A percentile compares a stretch with the other conserved stretches of the same genome.
Conservation (phyloP, 2,329 filamentous ascomycete genomes). For the Camillea tinctor region DNA sequence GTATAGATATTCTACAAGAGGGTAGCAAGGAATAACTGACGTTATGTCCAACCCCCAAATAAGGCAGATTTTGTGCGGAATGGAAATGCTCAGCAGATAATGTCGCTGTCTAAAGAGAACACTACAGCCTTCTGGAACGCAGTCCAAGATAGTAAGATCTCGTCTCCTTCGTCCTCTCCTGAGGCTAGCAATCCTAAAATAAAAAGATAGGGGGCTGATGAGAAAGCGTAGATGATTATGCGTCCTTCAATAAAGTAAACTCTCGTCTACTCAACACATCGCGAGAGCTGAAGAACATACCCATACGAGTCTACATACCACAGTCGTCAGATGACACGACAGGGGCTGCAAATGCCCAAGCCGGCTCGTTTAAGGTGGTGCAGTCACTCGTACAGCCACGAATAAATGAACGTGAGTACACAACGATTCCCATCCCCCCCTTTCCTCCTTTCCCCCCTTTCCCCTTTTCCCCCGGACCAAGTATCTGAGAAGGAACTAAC, state of each 20-base stretch:
- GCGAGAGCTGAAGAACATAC: conserved; percentile 76
- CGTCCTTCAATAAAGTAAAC: conserved; percentile 71
- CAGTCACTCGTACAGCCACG: conserved; percentile 66
- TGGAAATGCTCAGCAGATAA: conserved; percentile 84
- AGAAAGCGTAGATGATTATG: conserved; percentile 62
- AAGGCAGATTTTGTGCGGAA: conserved; percentile 83
- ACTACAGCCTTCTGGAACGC: conserved; percentile 80
- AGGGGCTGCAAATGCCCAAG: conserved; percentile 28
- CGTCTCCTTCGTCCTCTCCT: neutral
- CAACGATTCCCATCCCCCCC: neutral
- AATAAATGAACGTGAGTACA: conserved; percentile 35
- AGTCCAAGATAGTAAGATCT: conserved; percentile 66
- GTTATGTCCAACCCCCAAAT: neutral
- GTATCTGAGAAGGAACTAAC: neutral
- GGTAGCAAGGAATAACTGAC: neutral
- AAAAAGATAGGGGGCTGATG: conserved; percentile 4
- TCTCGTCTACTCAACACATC: conserved; percentile 74
- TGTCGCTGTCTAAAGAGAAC: conserved; percentile 82
- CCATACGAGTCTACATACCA: conserved; percentile 81
- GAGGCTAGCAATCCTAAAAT: neutral
- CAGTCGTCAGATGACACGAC: conserved; percentile 45
- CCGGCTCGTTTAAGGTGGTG: conserved; percentile 66
- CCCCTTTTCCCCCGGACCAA: neutral
- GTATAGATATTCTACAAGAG: neutral
- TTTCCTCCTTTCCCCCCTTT: neutral